Conservation (phyloP, 1,284 basidiomycete genomes). For the Grifola frondosa region DNA sequence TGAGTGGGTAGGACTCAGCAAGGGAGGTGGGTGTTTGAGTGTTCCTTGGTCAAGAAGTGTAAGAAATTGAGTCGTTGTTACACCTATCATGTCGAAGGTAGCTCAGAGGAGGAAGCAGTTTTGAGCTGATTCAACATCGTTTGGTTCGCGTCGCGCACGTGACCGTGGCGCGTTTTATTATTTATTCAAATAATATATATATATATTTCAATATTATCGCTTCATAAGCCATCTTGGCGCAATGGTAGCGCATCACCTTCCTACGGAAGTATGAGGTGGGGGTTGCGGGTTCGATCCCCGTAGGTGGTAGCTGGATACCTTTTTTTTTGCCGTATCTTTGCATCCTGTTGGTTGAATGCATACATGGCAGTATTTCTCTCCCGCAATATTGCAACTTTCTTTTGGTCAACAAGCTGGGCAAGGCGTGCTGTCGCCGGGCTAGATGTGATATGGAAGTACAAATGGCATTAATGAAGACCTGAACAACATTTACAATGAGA, state of each 20-base stretch:
- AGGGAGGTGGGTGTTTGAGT: slow-evolving; percentile 44
- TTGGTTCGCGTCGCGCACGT: slow-evolving; percentile 10
- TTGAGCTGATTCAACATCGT: slow-evolving; percentile 2
- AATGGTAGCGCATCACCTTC: slow-evolving; percentile 32
- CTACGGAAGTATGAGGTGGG: slow-evolving; percentile 21
- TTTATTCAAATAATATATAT: too few species aligned
- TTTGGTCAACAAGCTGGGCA: background rate
- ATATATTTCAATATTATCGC: too few species aligned
- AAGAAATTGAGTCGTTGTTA: slow-evolving; percentile 17
- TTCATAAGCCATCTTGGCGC: slow-evolving; percentile 24
- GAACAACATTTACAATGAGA: too few species aligned
- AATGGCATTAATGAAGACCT: too few species aligned
- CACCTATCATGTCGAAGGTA: background rate
- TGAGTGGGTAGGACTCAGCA: slow-evolving; percentile 37
- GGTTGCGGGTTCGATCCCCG: slow-evolving; percentile 31
- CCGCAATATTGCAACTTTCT: background rate
- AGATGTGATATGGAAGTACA: too few species aligned
- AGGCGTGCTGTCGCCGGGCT: too few species aligned
- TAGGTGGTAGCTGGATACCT: slow-evolving; percentile 23
- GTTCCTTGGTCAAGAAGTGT: slow-evolving; percentile 43
- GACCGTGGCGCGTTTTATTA: slow-evolving; percentile 9
- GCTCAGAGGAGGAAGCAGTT: background rate
- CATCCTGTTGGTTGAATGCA: background rate
- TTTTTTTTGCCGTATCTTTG: background rate
- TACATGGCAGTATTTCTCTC: slow-evolving; percentile 6